phyloP scores from a whole-genome alignment of 164 flowering plant genomes.

The Pachysandra terminalis region DNA sequence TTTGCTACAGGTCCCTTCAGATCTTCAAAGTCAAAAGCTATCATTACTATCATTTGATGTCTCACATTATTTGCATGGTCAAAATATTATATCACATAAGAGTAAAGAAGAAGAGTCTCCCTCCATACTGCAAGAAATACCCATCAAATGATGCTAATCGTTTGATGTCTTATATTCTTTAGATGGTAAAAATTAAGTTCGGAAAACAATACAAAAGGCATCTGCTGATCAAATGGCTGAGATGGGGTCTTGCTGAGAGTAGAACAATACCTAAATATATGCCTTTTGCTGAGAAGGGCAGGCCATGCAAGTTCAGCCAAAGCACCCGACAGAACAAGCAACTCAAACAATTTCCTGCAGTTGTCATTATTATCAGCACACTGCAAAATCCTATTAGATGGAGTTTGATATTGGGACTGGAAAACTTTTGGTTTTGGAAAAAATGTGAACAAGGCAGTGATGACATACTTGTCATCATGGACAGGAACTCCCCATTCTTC shows the following conservation, averaged over 20 bases:
- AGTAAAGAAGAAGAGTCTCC: no score
- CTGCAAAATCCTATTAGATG: not conserved
- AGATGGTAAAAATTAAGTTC: no score
- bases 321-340: slow-evolving; percentile 44
- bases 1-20: not conserved
- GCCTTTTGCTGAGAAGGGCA: slow-evolving; percentile 40
- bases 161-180: no score
- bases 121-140: no score
- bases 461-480: slow-evolving; percentile 53
- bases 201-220: not conserved
- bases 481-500: slow-evolving; percentile 62
- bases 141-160: not conserved
- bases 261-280: slow-evolving; percentile 33
- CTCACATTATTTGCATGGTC: no score
- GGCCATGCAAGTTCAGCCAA: slow-evolving; percentile 58
- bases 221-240: not conserved
- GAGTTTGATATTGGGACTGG: not conserved
- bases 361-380: not conserved
- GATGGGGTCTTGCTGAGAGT: not conserved
- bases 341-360: slow-evolving; percentile 45
- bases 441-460: not conserved
- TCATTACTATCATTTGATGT: not conserved
- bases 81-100: no score
- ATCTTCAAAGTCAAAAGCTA: not conserved
- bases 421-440: not conserved